Conservation (phyloP, 345 rosid genomes). For the Bruguiera sexangula region DNA sequence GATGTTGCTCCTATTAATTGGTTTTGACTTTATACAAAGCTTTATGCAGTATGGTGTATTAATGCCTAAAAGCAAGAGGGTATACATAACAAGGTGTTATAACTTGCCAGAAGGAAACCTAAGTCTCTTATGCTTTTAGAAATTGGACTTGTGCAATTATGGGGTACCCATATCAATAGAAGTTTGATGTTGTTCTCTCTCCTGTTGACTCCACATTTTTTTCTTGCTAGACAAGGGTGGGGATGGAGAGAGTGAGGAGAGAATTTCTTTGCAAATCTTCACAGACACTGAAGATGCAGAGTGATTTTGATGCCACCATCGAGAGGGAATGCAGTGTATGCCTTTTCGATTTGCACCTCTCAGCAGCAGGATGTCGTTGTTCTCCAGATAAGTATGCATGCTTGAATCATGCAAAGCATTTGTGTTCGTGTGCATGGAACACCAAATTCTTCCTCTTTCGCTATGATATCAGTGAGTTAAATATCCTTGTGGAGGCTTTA, state of each 20-base stretch:
- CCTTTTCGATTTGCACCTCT: conserved; percentile 89
- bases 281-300: conserved; percentile 79
- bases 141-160: conserved; percentile 4
- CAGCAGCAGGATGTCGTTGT: conserved; percentile 95
- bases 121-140: not conserved
- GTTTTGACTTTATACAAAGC: not conserved
- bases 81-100: too few relatives aligned
- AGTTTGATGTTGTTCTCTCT: conserved; percentile 6
- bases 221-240: conserved; percentile 65
- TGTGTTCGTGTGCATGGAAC: conserved; percentile 72
- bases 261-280: conserved; percentile 55
- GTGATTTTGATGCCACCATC: conserved; percentile 72
- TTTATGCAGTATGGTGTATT: not conserved
- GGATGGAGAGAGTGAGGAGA: conserved; percentile 65
- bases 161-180: not conserved
- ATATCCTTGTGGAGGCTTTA: conserved; percentile 90
- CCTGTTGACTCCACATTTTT: conserved; percentile 19
- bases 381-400: conserved; percentile 89
- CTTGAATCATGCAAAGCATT: conserved; percentile 79
- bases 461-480: conserved; percentile 69
- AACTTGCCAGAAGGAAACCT: too few relatives aligned
- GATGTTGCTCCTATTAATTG: not conserved
- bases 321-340: conserved; percentile 94
- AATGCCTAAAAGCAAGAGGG: not conserved
- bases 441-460: conserved; percentile 81